Evolutionary conservation across 2,329 filamentous ascomycete genomes (phyloP).

Genomic region (Calonectria honghensis): DNA sequence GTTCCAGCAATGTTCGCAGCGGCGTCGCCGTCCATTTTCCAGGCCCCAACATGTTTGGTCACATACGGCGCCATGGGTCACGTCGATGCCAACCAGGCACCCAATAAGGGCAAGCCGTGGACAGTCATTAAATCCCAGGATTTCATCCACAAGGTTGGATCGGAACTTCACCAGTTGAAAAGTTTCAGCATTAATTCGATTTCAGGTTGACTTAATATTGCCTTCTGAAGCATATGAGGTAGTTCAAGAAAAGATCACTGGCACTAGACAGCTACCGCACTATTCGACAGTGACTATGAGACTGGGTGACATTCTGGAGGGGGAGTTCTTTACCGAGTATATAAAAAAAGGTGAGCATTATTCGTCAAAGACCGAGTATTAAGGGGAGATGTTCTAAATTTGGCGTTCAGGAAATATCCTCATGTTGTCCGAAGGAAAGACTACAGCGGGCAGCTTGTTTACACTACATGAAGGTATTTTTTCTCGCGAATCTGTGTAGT

Average conservation of each 20-base stretch:
- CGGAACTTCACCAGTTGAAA: no score
- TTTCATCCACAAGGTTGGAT: conserved; percentile 79
- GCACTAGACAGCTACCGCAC: conserved; percentile 58
- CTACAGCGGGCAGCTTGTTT: conserved; percentile 83
- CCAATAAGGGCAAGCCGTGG: conserved; percentile 86
- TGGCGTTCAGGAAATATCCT: conserved; percentile 78
- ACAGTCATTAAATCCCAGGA: conserved; percentile 77
- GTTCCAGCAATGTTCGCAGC: conserved; percentile 66
- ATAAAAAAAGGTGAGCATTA: conserved; percentile 81
- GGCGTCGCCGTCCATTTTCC: conserved; percentile 68
- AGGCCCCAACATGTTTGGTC: conserved; percentile 82
- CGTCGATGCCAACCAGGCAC: conserved; percentile 81
- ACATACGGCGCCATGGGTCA: conserved; percentile 81
- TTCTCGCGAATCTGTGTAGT: not conserved
- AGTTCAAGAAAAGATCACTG: conserved; percentile 72
- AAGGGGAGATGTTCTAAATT: not conserved
- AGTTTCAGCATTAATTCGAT: conserved; percentile 5
- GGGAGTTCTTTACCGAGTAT: conserved; percentile 87
- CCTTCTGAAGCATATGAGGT: conserved; percentile 77
- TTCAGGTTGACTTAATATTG: conserved; percentile 81
- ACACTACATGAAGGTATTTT: conserved; percentile 79
- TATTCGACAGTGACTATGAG: conserved; percentile 85
- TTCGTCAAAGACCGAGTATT: not conserved
- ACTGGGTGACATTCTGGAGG: conserved; percentile 81
- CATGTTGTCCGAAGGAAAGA: conserved; percentile 88